Base-by-base conservation (phyloP, 73 alveolate species). In the Effrenium voratum region DNA sequence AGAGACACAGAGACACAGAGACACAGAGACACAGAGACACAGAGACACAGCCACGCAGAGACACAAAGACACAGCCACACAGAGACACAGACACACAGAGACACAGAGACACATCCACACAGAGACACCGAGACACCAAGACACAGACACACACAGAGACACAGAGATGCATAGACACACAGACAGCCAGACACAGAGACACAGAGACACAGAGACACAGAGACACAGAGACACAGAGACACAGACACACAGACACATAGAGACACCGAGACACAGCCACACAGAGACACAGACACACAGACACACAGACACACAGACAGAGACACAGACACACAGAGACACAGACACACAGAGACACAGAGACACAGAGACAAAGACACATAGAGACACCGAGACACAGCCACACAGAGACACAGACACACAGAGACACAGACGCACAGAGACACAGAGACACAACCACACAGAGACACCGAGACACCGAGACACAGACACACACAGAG, bases 201-300 rank as follows among this genome's bases (percentile, higher is more conserved):
- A 66, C 80, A 66, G 43, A 66, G 80, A 66, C 80, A 66, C 80
- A 66, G 43, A 66, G 43, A 66, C 80, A 66, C 80, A 66, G 80
- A 66, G 80, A 66, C 80, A 66, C 80, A 66, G 80, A 66, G 80
- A 66, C 80, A 66, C 80, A 66, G 80, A 28, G 80, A 66, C 80
- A 66, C 80, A 68, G 45, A 68, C 45, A 12, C 80, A 68, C 45
- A 68, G 43, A 68, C 45, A 68, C 45, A 68, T 38, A 68, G 43
- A 68, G 45, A 68, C 80, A 68, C 80, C 15, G 80, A 66, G 43
- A 66, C 80, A 66, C 30, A 66, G 80, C 13, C 32, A 55, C 70
- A 66, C 80, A 66, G n/a, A n/a, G n/a, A n/a, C n/a, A n/a, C 80
- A 66, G 44, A 66, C 43, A 66, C 80, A 66, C 80, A 66, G 44